phyloP scores from a whole-genome alignment of 140 eudicot species.

The Erigeron philadelphicus region DNA sequence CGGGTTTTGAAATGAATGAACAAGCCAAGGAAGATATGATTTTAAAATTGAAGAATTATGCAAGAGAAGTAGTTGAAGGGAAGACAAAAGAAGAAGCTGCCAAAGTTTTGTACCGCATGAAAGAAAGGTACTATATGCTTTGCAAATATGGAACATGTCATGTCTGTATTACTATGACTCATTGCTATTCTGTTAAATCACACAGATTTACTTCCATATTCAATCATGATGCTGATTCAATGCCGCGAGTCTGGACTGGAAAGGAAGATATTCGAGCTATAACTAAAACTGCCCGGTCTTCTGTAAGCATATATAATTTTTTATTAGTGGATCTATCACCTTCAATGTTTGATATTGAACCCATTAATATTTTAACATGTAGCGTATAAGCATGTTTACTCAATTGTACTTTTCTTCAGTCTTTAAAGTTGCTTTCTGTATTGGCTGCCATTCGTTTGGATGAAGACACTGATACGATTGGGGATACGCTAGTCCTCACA shows the following conservation, averaged over 20 bases:
- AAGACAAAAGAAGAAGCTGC: slow-evolving; percentile 92
- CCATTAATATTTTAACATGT: not conserved
- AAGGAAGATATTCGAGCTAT: slow-evolving; percentile 95
- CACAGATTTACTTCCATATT: slow-evolving; percentile 77
- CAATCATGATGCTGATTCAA: slow-evolving; percentile 84
- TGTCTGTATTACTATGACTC: not conserved
- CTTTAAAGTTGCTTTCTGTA: slow-evolving; percentile 74
- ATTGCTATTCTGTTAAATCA: slow-evolving; percentile 4
- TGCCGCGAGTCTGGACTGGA: slow-evolving; percentile 99
- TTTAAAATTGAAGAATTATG: slow-evolving; percentile 50
- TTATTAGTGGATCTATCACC: not conserved
- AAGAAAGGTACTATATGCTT: slow-evolving; percentile 61
- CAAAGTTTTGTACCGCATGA: slow-evolving; percentile 84
- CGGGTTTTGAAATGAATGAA: slow-evolving; percentile 83
- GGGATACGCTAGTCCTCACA: slow-evolving; percentile 52
- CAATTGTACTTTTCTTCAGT: slow-evolving; percentile 35
- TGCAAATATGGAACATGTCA: not conserved
- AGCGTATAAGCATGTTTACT: not conserved
- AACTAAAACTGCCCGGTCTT: slow-evolving; percentile 81
- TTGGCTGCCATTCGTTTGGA: slow-evolving; percentile 87
- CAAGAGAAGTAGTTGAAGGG: slow-evolving; percentile 71
- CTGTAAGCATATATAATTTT: slow-evolving; percentile 49
- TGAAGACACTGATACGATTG: slow-evolving; percentile 50
- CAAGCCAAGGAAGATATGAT: slow-evolving; percentile 59
- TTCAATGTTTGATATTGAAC: slow-evolving; percentile 1